Conservation (phyloP, 805 yeast species). For the Naumovozyma baii region DNA sequence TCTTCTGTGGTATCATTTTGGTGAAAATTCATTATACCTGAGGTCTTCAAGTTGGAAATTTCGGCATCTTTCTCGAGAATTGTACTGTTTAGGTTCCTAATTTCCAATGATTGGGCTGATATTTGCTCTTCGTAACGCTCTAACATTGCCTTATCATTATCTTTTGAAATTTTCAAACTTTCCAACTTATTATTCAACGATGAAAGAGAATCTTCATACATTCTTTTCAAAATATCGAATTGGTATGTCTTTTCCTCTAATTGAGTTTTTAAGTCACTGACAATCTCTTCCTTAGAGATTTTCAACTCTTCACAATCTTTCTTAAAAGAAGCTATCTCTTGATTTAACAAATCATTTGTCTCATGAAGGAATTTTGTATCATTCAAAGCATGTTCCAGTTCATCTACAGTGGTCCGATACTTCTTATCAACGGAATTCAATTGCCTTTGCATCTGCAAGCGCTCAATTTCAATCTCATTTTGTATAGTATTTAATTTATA, state of each 20-base stretch:
- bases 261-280: conserved; percentile 32
- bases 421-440: conserved; percentile 20
- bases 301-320: conserved; percentile 16
- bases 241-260: conserved; percentile 22
- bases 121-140: conserved; percentile 21
- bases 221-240: conserved; percentile 31
- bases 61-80: conserved; percentile 20
- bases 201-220: conserved; percentile 21
- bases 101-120: conserved; percentile 14
- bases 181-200: conserved; percentile 11
- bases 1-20: conserved; percentile 26
- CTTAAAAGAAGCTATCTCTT: conserved; percentile 15
- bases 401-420: conserved; percentile 27
- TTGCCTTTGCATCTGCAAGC: conserved; percentile 18
- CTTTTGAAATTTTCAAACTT: conserved; percentile 11
- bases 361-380: conserved; percentile 31
- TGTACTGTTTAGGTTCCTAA: conserved; percentile 14
- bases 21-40: conserved; percentile 31
- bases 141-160: conserved; percentile 13
- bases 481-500: conserved; percentile 32
- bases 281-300: conserved; percentile 18
- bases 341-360: conserved; percentile 20
- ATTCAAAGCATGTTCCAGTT: conserved; percentile 26
- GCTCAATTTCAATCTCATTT: conserved; percentile 31
- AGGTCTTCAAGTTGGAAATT: conserved; percentile 22